Conservation (phyloP, 345 rosid species). For the Salix exigua region DNA sequence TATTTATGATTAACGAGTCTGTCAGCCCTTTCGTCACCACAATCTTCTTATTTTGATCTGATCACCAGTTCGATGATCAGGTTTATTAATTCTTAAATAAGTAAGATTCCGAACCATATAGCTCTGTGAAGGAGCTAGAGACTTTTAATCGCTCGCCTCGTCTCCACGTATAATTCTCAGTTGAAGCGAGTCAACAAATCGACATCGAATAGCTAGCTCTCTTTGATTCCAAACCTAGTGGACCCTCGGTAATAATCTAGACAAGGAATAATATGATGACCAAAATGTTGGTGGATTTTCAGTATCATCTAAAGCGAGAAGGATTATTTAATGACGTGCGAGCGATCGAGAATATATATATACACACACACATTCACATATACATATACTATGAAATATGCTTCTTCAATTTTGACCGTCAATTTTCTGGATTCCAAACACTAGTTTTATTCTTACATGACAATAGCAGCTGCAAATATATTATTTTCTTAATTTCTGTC, state of each 20-base stretch:
- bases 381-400: constrained; percentile 8
- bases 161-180: constrained; percentile 19
- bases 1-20: constrained; percentile 20
- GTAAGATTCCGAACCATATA: constrained; percentile 27
- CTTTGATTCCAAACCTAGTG: constrained; percentile 32
- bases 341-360: constrained; percentile 24
- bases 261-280: constrained; percentile 26
- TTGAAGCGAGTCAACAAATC: constrained; percentile 20
- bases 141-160: constrained; percentile 20
- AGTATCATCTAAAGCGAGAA: constrained; percentile 28
- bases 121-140: constrained; percentile 11
- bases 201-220: constrained; percentile 9
- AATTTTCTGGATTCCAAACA: constrained; percentile 15
- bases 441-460: not conserved
- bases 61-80: constrained; percentile 11
- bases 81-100: constrained; percentile 9
- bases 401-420: constrained; percentile 21
- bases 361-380: no score
- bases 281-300: constrained; percentile 26
- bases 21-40: constrained; percentile 24
- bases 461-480: no score
- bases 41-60: constrained; percentile 13
- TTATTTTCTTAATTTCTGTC: not conserved
- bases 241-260: constrained; percentile 33
- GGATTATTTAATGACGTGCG: constrained; percentile 16